Conservation (phyloP, 208 protist species). For the Histomonas meleagridis region DNA sequence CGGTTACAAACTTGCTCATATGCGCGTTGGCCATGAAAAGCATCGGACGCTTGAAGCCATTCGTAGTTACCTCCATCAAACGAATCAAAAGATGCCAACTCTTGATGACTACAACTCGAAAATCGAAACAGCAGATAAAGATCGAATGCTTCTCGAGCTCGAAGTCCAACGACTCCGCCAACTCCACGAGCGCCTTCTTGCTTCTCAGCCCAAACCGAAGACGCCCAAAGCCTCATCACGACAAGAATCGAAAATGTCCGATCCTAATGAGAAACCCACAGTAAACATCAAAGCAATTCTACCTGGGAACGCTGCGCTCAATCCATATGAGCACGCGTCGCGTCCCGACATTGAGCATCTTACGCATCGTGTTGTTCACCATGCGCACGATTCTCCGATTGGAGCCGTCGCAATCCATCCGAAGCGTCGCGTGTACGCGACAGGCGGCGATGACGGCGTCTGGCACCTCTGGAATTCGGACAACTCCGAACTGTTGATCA, state of each 20-base stretch:
- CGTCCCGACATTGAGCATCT: not conserved
- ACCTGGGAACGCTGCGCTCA: not conserved
- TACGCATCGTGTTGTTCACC: not conserved
- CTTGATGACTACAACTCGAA: not conserved
- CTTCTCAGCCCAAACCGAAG: not conserved
- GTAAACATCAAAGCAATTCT: not conserved
- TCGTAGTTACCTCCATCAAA: not conserved
- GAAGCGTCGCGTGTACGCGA: not conserved
- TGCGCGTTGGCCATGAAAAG: constrained; percentile 27
- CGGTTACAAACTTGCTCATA: not conserved
- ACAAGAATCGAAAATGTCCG: not conserved
- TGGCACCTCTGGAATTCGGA: constrained; percentile 3
- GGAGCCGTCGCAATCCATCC: not conserved
- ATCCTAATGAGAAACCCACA: not conserved
- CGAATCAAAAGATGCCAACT: constrained; percentile 5
- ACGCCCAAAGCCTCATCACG: not conserved
- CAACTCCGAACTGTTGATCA: not conserved
- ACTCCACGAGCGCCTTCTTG: constrained; percentile 12
- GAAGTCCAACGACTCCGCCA: not conserved
- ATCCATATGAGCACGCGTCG: not conserved
- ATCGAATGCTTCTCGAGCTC: not conserved
- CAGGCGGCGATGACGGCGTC: not conserved
- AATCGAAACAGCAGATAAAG: constrained; percentile 32
- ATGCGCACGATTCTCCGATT: not conserved
- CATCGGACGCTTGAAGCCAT: not conserved